Base-by-base conservation (phyloP, 768 basidiomycete species). In the Mycena belliarum region DNA sequence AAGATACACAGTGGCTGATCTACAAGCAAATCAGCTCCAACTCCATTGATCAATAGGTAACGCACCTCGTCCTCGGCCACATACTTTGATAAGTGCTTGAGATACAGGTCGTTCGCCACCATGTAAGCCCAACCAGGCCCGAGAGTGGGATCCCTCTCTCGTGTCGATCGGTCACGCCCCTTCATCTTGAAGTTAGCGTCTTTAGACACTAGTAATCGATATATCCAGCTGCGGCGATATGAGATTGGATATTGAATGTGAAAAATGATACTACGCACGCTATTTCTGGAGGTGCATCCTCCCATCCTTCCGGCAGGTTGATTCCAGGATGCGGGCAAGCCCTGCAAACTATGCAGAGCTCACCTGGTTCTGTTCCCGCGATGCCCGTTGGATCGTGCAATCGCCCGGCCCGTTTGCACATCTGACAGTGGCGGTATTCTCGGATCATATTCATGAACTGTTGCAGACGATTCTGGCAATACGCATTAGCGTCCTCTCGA, bases 141-240 rank as follows among this genome's bases (percentile, higher is more conserved):
- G 18, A 38, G 37, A 18, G 18, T 38, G 6, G 37, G 37, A n/a
- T 38, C 37, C 11, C 6, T n/a, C 37, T 38, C 37, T 4, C 37
- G 37, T 2, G 38, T 55, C 1, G 65, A 66, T 0, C 49, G 40
- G n/a, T 6, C 42, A 7, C 44, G 49, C 20, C 55, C 32, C 21
- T 58, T 61, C 33, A 66, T 49, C 5, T 60, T 54, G 46, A 68
- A 69, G 35, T 68, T 68, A 0, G 60, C 53, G 23, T 68, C 63
- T 3, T 62, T 38, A 3, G 55, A 61, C 1, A 69, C 6, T 11
- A 65, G 51, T 0, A 53, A 12, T 2, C 33, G 28, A 48, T 60
- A 59, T 2, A 68, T 25, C 63, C 58, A 57, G 2, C 51, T 44
- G n/a, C n/a, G n/a, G n/a, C n/a, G n/a, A n/a, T n/a, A 6, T 32